Conservation (phyloP, 495 filamentous ascomycete genomes). For the Podospora bellae-mahoneyi region DNA sequence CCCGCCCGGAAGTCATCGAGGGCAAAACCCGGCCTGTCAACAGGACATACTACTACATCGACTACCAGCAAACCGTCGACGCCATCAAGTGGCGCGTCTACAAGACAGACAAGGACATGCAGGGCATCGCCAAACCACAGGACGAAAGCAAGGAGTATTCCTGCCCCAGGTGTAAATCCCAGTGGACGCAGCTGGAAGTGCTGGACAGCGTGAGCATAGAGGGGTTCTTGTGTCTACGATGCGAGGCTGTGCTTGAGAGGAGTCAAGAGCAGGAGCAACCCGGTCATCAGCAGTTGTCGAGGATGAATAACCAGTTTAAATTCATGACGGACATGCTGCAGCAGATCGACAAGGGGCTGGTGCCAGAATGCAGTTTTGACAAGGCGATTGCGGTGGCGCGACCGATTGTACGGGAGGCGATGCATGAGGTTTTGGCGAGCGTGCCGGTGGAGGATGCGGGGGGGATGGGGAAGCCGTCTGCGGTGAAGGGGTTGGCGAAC, state of each 20-base stretch:
- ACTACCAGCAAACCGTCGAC: conserved; percentile 90
- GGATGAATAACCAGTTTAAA: conserved; percentile 81
- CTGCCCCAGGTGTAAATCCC: conserved; percentile 72
- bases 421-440: conserved; percentile 57
- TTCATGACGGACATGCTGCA: conserved; percentile 80
- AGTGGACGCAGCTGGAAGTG: conserved; percentile 85
- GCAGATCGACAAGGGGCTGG: conserved; percentile 74
- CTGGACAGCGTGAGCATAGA: conserved; percentile 61
- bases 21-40: conserved; percentile 77
- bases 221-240: conserved; percentile 85
- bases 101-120: conserved; percentile 76
- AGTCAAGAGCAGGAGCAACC: conserved; percentile 59
- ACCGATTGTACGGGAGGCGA: conserved; percentile 58
- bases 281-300: conserved; percentile 85
- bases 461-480: conserved; percentile 51
- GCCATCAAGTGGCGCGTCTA: conserved; percentile 94
- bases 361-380: conserved; percentile 87
- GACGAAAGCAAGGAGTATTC: conserved; percentile 87
- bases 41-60: conserved; percentile 94
- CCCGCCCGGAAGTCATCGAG: conserved; percentile 73
- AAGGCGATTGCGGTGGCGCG: conserved; percentile 60
- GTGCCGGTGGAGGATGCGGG: conserved; percentile 53
- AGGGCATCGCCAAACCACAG: conserved; percentile 70
- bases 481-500: conserved; percentile 67
- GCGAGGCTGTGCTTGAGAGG: conserved; percentile 64